A percentile compares a stretch with the other conserved stretches of the same genome.
Conservation (phyloP, 177 flowering plant species). For the Vitis hybrid region DNA sequence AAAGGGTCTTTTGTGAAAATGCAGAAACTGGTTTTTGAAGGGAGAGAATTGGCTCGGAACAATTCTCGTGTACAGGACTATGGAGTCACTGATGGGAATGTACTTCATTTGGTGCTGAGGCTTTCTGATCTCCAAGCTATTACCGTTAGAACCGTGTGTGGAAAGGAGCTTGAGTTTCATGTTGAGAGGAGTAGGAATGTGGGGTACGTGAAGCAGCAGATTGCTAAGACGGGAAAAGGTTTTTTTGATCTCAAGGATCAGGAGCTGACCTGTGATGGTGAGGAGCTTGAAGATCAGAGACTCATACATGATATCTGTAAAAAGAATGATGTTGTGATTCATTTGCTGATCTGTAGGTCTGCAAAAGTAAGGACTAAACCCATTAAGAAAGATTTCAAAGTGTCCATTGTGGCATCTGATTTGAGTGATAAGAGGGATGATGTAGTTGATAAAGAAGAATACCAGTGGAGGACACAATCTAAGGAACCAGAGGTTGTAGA, state of each 20-base stretch:
- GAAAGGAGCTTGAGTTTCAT: conserved; percentile 50
- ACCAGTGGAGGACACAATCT: neutral
- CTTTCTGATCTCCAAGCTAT: conserved; percentile 58
- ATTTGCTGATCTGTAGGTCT: conserved; percentile 44
- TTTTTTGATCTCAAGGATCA: conserved; percentile 37
- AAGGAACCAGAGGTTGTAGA: conserved; percentile 2
- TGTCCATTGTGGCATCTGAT: conserved; percentile 40
- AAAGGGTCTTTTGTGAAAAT: conserved; percentile 52
- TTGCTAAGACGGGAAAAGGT: conserved; percentile 41
- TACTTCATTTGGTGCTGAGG: conserved; percentile 52
- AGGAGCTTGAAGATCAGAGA: conserved; percentile 60
- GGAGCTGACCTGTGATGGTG: conserved; percentile 48
- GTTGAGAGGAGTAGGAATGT: conserved; percentile 53
- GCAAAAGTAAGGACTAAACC: conserved; percentile 49
- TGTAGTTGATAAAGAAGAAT: conserved; percentile 5
- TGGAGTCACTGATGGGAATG: conserved; percentile 57
- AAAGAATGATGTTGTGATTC: conserved; percentile 41
- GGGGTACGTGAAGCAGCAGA: conserved; percentile 49
- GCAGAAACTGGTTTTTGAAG: conserved; percentile 60
- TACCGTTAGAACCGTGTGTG: conserved; percentile 47
- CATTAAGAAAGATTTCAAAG: conserved; percentile 39
- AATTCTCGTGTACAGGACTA: conserved; percentile 50
- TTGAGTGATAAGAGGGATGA: conserved; percentile 19
- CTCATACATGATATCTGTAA: conserved; percentile 44
- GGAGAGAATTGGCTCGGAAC: conserved; percentile 48